Percentiles rank a stretch among this genome's conserved stretches.
phyloP scores from a whole-genome alignment of 352 stramenopile species.

The Phytophthora ramorum region DNA sequence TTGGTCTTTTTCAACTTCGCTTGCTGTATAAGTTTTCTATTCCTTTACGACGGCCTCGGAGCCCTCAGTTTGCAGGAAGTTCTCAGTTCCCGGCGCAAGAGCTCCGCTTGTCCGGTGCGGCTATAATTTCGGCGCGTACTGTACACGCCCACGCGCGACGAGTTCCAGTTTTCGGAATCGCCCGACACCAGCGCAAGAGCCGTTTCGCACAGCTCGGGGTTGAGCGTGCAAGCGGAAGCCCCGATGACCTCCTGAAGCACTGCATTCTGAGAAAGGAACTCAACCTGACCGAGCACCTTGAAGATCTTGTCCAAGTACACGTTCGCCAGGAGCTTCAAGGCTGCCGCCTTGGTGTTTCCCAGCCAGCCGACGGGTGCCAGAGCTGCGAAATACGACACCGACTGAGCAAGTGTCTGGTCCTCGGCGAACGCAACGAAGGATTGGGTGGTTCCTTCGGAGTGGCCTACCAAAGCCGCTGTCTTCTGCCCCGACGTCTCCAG shows the following conservation, averaged over 20 bases:
- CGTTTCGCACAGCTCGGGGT: slow-evolving; percentile 42
- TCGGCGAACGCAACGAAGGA: slow-evolving; percentile 56
- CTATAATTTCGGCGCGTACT: no score
- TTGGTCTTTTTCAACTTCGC: no score
- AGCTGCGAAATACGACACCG: slow-evolving; percentile 59
- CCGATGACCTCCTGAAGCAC: slow-evolving; percentile 47
- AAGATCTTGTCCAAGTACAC: slow-evolving; percentile 53
- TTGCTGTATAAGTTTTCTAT: no score
- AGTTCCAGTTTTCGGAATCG: slow-evolving; percentile 51
- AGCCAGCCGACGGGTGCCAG: slow-evolving; percentile 50
- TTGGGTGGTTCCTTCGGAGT: slow-evolving; percentile 65
- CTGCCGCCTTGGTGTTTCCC: slow-evolving; percentile 32
- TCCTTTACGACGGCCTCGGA: no score
- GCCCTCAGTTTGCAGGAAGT: no score
- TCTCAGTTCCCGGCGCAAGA: no score
- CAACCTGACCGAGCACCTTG: slow-evolving; percentile 37
- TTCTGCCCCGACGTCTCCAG: slow-evolving; percentile 30
- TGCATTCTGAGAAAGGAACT: slow-evolving; percentile 44
- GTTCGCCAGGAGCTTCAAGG: slow-evolving; percentile 36
- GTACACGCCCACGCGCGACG: slow-evolving; percentile 54
- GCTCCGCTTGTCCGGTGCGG: no score
- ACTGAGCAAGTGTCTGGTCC: slow-evolving; percentile 55
- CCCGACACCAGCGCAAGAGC: slow-evolving; percentile 43
- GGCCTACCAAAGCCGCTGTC: slow-evolving; percentile 51
- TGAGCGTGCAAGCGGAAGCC: slow-evolving; percentile 40